Evolutionary conservation across 2,329 filamentous ascomycete species (phyloP), one percentile per base, ranked within the genome.

Genomic region (Chrysoporthe puriensis): DNA sequence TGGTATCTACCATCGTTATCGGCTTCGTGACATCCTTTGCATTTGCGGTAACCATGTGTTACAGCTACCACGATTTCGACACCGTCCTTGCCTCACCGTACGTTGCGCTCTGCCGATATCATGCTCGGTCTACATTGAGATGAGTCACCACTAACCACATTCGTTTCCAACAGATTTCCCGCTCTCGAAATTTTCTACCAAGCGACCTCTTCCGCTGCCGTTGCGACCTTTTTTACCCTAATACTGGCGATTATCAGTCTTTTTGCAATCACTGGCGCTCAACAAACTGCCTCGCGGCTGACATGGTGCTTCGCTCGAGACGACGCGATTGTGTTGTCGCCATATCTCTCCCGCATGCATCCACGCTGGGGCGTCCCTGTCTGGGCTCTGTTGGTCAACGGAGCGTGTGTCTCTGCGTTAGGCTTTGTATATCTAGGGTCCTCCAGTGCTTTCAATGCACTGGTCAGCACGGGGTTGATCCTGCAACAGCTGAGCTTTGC

Each of bases 1-100:
- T 80, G 14, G 63, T 79, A 43, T 72, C 73, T 1, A 77, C 76
- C 0, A 71, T 80, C 0, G 66, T 71, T 1, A 74, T 79, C 18
- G 77, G 77, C 2, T 79, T 79, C 43, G 62, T 76, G 36, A 77
- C 76, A 1, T 73, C 72, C 58, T 72, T 77, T 54, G 40, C 74
- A 58, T 76, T 78, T 72, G 61, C 74, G n/a, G 67, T 76, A 48
- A 69, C 77, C 64, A 73, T 78, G 73, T 66, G 71, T 43, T 71
- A 74, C 64, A 67, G 73, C 63, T 58, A 71, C 60, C 44, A 61
- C 34, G 73, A 76, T 54, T 69, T 71, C 11, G 66, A 70, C 14
- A 46, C 66, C 2, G 70, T 71, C 14, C 34, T 73, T 2, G 63
- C 67, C 14, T 67, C 69, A 26, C 62, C 67, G 69, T 69, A 34